Base-by-base conservation (phyloP, 2,329 filamentous ascomycete species). In the Trichophyton schoenleinii region DNA sequence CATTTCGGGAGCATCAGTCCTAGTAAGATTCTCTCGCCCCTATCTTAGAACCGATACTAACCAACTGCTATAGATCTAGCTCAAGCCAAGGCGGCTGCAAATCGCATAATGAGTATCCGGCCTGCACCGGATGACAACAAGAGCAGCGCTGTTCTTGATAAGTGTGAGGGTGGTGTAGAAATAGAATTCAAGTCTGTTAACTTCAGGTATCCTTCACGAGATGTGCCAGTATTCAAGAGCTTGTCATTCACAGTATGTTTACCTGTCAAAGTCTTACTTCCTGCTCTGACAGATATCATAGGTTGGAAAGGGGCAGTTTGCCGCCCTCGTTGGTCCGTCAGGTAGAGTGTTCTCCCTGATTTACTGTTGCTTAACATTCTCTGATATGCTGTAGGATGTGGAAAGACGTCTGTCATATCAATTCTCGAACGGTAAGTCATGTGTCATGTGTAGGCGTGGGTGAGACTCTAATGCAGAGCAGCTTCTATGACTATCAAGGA, bases 1-100 rank as follows among this genome's bases (percentile, higher is more conserved):
- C 81, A 86, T 63, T 83, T 85, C 61, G 83, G 90, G 64, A 82
- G 82, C 48, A 87, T 87, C 65, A 83, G 83, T 0, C 83, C 85
- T 5, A 87, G 72, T 66, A 63, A 60, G 18, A 31, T 25, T 3
- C 25, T 25, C 18, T n/a, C 7, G 7, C 15, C 11, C 13, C 15
- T 31, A 28, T 18, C 46, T 46, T 48, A 11, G 20, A 55, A 34
- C 48, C 25, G 31, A 31, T 49, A 13, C 18, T 58, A 2, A 34
- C 8, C 18, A 31, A 31, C 55, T 60, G 0, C 11, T 52, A 18
- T 20, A 66, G 64, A 66, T 60, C 69, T 77, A 38, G 73, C 73
- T 0, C 73, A 75, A 59, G 74, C 74, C 11, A 70, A 69, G 0
- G 68, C 71, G 2, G 73, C 75, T 3, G 70, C 70, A 2, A 73